phyloP scores from a whole-genome alignment of 768 basidiomycete genomes.

The Clavaria fumosa region DNA sequence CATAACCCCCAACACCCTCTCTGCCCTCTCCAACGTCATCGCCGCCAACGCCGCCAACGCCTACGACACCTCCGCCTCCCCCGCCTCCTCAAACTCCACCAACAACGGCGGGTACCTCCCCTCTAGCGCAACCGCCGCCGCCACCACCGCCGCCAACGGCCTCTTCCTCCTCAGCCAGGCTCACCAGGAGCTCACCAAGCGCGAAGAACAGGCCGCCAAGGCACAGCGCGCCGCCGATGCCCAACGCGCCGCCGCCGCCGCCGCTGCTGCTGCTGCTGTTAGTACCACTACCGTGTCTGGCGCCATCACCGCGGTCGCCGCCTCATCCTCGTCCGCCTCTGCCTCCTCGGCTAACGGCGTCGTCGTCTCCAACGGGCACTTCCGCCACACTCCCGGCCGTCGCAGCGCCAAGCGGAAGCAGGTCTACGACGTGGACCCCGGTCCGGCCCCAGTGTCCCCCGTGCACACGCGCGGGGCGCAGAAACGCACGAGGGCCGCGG shows the following conservation, averaged over 20 bases:
- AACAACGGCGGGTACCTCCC: conserved; percentile 27
- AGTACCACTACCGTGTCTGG: too few species aligned
- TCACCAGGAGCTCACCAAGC: conserved; percentile 90
- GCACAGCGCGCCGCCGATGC: conserved; percentile 35
- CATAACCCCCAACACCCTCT: conserved; percentile 65
- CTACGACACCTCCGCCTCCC: conserved; percentile 25
- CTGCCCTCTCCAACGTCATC: conserved; percentile 68
- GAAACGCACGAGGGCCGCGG: conserved; percentile 26
- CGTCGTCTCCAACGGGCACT: conserved; percentile 16
- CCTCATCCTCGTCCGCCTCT: too few species aligned
- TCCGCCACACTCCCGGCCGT: conserved; percentile 21
- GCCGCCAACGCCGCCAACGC: conserved; percentile 33
- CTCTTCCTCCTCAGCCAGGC: conserved; percentile 89
- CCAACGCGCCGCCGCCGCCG: conserved; percentile 12
- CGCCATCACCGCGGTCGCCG: too few species aligned
- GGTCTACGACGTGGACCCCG: conserved; percentile 26
- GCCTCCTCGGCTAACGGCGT: conserved; percentile 20
- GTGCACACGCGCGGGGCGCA: conserved; percentile 14
- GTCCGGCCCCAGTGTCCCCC: conserved; percentile 17
- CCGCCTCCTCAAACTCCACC: conserved; percentile 37
- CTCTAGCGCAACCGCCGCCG: conserved; percentile 36
- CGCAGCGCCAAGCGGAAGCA: conserved; percentile 57
- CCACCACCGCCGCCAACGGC: conserved; percentile 73
- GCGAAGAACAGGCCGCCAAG: conserved; percentile 75
- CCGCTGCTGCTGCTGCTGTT: conserved; percentile 4